A percentile compares a stretch with the other conserved stretches of the same genome.
Conservation (phyloP, 1,284 basidiomycete genomes). For the Chalciporus sp. region DNA sequence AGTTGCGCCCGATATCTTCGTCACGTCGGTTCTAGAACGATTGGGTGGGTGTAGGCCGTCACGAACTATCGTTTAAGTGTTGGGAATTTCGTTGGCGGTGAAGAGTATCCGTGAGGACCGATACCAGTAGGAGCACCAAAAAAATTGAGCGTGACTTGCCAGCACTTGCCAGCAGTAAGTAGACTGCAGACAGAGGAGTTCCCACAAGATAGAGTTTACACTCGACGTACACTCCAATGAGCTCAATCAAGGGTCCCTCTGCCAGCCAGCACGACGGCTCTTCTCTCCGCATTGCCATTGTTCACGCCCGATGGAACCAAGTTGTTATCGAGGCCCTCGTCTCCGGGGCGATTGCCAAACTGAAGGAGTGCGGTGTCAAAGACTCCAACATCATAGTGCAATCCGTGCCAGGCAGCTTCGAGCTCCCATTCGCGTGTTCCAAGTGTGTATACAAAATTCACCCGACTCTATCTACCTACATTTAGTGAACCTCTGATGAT, state of each 20-base stretch:
- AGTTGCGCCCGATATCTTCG: neutral
- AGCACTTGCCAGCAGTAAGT: no score
- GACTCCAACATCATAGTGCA: constrained; percentile 89
- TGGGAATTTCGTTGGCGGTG: neutral
- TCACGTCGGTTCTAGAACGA: neutral
- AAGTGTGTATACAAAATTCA: constrained; percentile 52
- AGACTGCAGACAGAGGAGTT: constrained; percentile 9
- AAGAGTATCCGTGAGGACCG: neutral
- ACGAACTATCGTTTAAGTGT: neutral
- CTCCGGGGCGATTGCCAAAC: constrained; percentile 72
- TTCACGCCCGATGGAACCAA: constrained; percentile 94
- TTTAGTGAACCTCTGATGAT: constrained; percentile 1
- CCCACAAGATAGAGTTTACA: constrained; percentile 16
- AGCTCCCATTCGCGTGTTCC: constrained; percentile 85
- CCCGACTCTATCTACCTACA: neutral
- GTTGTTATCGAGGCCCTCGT: constrained; percentile 84
- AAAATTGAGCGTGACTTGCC: neutral
- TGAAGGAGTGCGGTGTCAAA: constrained; percentile 86
- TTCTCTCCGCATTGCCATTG: constrained; percentile 80
- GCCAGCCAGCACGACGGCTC: constrained; percentile 75
- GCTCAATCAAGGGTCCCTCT: constrained; percentile 77
- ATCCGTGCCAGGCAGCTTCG: constrained; percentile 92
- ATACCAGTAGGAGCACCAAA: constrained; percentile 13
- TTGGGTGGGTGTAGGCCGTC: neutral
- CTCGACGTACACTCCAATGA: constrained; percentile 41